phyloP scores from a whole-genome alignment of 2,329 filamentous ascomycete genomes.

The Samsoniella hepiali region DNA sequence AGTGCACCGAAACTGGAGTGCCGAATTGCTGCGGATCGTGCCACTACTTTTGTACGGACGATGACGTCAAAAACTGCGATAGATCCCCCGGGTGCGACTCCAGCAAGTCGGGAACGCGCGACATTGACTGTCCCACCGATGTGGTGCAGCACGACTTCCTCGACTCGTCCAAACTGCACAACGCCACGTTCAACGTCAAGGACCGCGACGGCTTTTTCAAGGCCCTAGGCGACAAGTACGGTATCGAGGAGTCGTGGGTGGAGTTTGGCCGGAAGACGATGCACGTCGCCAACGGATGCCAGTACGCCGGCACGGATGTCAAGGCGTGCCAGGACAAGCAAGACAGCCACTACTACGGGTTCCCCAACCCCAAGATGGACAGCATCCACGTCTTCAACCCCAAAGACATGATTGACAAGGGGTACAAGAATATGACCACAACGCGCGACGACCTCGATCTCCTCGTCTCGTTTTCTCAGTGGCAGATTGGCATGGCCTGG shows the following conservation, averaged over 20 bases:
- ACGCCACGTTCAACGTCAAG: conserved; percentile 11
- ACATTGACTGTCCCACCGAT: neutral
- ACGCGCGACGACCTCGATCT: neutral
- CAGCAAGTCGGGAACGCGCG: neutral
- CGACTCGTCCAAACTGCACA: neutral
- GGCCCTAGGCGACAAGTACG: conserved; percentile 22
- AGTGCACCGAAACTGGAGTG: conserved; percentile 15
- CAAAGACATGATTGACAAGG: conserved; percentile 24
- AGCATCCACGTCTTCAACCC: conserved; percentile 23
- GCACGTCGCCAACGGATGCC: conserved; percentile 18
- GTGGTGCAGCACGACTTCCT: neutral
- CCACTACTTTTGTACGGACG: neutral
- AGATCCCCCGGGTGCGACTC: conserved; percentile 8
- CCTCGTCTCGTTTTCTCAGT: neutral
- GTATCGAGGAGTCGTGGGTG: conserved; percentile 14
- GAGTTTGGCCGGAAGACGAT: conserved; percentile 18
- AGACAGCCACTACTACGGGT: conserved; percentile 21
- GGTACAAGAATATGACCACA: conserved; percentile 13
- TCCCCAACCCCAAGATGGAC: conserved; percentile 17
- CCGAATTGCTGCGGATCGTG: conserved; percentile 15
- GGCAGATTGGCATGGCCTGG: neutral
- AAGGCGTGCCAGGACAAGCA: conserved; percentile 15
- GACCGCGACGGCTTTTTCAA: conserved; percentile 23
- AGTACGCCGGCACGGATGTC: conserved; percentile 17
- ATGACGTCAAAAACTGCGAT: conserved; percentile 12